Percentiles rank a stretch among this genome's conserved stretches.
Conservation (phyloP, 345 rosid species). For the Populus pruinosa region DNA sequence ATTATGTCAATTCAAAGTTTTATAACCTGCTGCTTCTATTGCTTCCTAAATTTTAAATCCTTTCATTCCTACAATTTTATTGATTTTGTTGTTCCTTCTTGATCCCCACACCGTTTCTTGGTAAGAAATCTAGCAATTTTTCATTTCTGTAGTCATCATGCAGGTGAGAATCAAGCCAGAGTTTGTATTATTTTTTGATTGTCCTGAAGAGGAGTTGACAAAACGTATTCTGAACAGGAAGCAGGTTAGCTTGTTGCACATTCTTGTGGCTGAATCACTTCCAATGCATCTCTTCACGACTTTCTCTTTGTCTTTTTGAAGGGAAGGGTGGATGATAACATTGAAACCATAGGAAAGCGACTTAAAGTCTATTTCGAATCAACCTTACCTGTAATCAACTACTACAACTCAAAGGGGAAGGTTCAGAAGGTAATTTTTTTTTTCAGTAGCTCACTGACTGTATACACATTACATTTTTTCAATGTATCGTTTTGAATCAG, state of each 20-base stretch:
- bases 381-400: conserved; percentile 50
- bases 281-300: not conserved
- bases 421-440: conserved; percentile 44
- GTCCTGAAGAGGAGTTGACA: conserved; percentile 72
- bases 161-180: conserved; percentile 61
- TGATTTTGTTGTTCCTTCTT: not conserved
- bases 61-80: not conserved
- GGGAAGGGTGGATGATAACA: conserved; percentile 81
- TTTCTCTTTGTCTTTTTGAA: conserved; percentile 11
- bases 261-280: not conserved
- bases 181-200: conserved; percentile 55
- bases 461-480: not conserved
- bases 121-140: not conserved
- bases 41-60: not conserved
- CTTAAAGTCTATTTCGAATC: conserved; percentile 61
- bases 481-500: too few species aligned
- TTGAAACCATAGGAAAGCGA: conserved; percentile 61
- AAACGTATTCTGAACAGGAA: conserved; percentile 58
- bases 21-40: not conserved
- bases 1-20: not conserved
- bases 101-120: not conserved
- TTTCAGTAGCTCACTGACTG: not conserved
- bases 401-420: conserved; percentile 54
- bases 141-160: not conserved
- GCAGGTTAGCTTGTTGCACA: conserved; percentile 45